Base-by-base conservation (phyloP, 495 filamentous ascomycete species). In the Lepraria neglecta region DNA sequence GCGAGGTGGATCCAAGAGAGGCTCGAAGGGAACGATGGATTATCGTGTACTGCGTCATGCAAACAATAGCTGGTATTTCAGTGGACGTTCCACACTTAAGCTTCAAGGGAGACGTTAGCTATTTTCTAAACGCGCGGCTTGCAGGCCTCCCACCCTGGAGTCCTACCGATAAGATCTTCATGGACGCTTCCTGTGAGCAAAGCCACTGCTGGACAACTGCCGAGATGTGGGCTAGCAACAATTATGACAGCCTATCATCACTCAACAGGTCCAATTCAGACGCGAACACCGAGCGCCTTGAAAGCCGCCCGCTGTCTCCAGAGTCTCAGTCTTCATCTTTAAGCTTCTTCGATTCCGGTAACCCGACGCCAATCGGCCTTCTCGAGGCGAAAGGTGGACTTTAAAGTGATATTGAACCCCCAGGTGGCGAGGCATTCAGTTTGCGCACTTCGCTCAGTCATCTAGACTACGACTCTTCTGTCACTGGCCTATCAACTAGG, bases 1-100 rank as follows among this genome's bases (percentile, higher is more conserved):
- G 73, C 19, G 56, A 63, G 3, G 66, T 79, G 33, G 75, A 82
- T 52, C 83, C 81, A 3, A 75, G 74, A 21, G 75, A 73, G 4
- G 82, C 82, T 19, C 81, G 84, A 4, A 78, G 79, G 35, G 83
- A 81, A 38, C 80, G 87, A 40, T 91, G 87, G 87, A 74, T 88
- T 4, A 70, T 90, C 12, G 77, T 91, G 31, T 90, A 90, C 68
- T 80, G 82, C 31, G 74, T 86, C 10, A 71, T 91, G 35, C 87
- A 91, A 68, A 81, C 78, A 0, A 75, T 89, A 4, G 84, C 84
- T 2, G 78, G 76, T 48, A 75, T 88, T 42, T 78, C 84, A 9
- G 84, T 86, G 35, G 86, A 88, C 63, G 73, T 80, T 4, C 81
- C 81, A 5, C 74, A 78, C 24, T 71, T 86, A 3, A 75, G 76